A percentile compares a stretch with the other conserved stretches of the same genome.
Conservation (phyloP, 208 protist genomes). For the Trypanosoma boissoni region DNA sequence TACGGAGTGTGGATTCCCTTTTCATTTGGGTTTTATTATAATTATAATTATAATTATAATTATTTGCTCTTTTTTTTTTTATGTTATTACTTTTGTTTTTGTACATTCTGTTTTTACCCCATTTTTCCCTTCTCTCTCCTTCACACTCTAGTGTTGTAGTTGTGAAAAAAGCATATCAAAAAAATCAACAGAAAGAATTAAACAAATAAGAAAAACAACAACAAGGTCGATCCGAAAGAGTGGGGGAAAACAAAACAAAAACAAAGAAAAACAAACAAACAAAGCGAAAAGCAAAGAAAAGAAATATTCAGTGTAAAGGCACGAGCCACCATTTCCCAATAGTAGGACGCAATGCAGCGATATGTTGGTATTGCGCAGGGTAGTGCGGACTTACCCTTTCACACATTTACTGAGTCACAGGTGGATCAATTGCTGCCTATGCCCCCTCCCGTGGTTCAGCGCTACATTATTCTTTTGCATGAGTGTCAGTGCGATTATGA, state of each 20-base stretch:
- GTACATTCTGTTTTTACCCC: constrained; percentile 6
- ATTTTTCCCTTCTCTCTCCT: not conserved
- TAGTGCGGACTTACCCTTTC: constrained; percentile 2
- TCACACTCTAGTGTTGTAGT: not conserved
- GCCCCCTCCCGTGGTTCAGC: constrained; percentile 17
- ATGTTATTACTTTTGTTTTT: constrained; percentile 7
- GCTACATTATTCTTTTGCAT: constrained; percentile 7
- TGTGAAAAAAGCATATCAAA: constrained; percentile 8
- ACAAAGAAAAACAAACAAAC: constrained; percentile 1
- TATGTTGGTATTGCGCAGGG: constrained; percentile 8
- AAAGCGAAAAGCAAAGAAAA: constrained; percentile 3
- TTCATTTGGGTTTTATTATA: no score
- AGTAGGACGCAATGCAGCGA: constrained; percentile 12
- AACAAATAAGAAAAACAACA: not conserved
- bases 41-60: no score
- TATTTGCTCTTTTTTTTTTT: no score
- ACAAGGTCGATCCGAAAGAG: not conserved
- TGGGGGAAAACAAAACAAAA: not conserved
- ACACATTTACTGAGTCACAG: constrained; percentile 11
- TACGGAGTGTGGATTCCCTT: no score
- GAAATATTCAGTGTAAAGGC: not conserved
- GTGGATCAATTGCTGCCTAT: constrained; percentile 16
- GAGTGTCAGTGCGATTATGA: constrained; percentile 11
- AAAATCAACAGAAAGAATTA: not conserved
- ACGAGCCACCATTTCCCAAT: not conserved